These are phyloP conservation scores for Daldinia eschscholtzii DNA, from an alignment of 2,329 filamentous ascomycete genomes.

Conservation along the genomic window DNA sequence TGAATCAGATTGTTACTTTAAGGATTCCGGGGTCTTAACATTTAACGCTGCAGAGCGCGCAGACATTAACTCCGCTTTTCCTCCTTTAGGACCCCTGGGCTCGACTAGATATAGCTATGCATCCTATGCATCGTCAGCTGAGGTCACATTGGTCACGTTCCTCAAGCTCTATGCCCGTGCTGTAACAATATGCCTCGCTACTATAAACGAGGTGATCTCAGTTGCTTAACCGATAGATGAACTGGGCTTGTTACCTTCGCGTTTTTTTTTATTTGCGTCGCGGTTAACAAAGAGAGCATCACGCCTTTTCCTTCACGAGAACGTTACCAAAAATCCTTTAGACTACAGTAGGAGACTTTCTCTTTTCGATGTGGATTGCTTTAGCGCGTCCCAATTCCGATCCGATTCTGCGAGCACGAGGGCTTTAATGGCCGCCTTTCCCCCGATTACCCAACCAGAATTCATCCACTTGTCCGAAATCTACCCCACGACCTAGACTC, in stretches of 20 bases:
- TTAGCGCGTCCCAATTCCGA: constrained; percentile 26
- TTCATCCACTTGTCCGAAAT: constrained; percentile 52
- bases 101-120: constrained; percentile 23
- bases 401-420: constrained; percentile 28
- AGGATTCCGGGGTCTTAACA: constrained; percentile 23
- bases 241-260: constrained; percentile 11
- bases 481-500: constrained; percentile 45
- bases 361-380: constrained; percentile 28
- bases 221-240: constrained; percentile 30
- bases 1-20: constrained; percentile 29
- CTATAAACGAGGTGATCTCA: constrained; percentile 32
- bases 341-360: constrained; percentile 24
- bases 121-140: constrained; percentile 39
- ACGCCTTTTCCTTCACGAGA: constrained; percentile 11
- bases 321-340: constrained; percentile 21
- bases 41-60: constrained; percentile 11
- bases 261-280: constrained; percentile 7
- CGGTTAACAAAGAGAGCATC: constrained; percentile 23
- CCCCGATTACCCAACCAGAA: constrained; percentile 51
- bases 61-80: constrained; percentile 29
- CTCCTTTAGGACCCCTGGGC: constrained; percentile 15
- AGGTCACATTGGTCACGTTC: constrained; percentile 42
- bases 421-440: constrained; percentile 44
- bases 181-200: constrained; percentile 38
- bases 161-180: constrained; percentile 33